Conservation (phyloP, 2,329 filamentous ascomycete species). For the Fusarium sp. region DNA sequence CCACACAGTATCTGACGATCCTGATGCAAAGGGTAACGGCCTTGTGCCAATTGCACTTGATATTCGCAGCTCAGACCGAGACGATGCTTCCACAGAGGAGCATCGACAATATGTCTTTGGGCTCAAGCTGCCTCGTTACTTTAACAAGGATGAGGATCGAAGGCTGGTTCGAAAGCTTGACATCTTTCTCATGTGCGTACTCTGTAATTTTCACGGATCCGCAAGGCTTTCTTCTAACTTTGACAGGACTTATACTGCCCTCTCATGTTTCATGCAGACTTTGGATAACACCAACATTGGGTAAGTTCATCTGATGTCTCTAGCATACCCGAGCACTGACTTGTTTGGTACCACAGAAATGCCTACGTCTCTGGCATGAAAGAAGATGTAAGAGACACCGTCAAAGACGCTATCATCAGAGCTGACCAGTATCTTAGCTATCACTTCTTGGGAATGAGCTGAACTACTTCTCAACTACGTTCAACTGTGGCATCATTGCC, state of each 20-base stretch:
- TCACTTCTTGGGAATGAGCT: slow-evolving; percentile 21
- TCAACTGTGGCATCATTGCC: slow-evolving; percentile 26
- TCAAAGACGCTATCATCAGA: background rate
- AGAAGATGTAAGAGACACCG: slow-evolving; percentile 10
- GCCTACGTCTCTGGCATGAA: slow-evolving; percentile 31
- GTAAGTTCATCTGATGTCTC: background rate
- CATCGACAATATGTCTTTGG: slow-evolving; percentile 11
- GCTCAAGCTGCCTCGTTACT: slow-evolving; percentile 11
- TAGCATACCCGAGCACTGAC: background rate
- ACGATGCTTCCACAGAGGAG: background rate
- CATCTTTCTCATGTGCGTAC: slow-evolving; percentile 14
- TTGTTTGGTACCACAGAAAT: background rate
- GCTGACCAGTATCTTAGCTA: background rate
- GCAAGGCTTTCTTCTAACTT: background rate
- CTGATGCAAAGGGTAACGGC: background rate
- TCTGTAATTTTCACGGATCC: accelerated
- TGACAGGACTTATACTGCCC: slow-evolving; percentile 14
- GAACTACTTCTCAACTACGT: slow-evolving; percentile 25
- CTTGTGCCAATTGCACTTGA: slow-evolving; percentile 4
- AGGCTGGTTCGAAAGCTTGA: slow-evolving; percentile 21
- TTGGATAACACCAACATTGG: slow-evolving; percentile 26
- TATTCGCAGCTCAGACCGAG: background rate
- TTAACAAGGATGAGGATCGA: slow-evolving; percentile 21
- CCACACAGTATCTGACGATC: background rate
- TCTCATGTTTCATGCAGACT: slow-evolving; percentile 25